A percentile compares a stretch with the other conserved stretches of the same genome.
These are phyloP conservation scores for Citrus inodora DNA, from an alignment of 345 rosid species.

Conservation along the genomic window DNA sequence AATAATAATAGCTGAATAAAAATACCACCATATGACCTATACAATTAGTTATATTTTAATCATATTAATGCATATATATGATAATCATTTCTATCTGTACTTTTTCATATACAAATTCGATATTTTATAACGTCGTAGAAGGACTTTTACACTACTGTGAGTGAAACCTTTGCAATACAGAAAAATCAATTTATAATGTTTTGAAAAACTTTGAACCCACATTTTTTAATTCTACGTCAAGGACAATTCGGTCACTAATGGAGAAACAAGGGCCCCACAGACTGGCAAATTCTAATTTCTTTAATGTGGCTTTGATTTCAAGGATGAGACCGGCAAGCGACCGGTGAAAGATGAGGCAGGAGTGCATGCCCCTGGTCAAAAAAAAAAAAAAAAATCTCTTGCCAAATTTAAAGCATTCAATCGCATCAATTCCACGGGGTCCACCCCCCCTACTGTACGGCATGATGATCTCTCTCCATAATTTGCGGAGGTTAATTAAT, in stretches of 20 bases:
- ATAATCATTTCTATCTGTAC: too few relatives aligned
- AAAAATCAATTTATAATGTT: too few relatives aligned
- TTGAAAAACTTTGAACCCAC: too few relatives aligned
- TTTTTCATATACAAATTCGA: too few relatives aligned
- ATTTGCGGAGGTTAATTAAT: conserved; percentile 15
- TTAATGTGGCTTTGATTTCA: background rate
- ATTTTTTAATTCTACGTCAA: too few relatives aligned
- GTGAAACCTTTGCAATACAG: too few relatives aligned
- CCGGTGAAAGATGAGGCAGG: background rate
- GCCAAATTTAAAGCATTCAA: background rate
- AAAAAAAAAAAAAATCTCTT: background rate
- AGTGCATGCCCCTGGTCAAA: background rate
- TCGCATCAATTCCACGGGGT: background rate
- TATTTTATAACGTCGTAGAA: too few relatives aligned
- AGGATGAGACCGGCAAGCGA: background rate
- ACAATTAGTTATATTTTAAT: too few relatives aligned
- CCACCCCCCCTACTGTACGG: background rate
- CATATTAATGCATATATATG: too few relatives aligned
- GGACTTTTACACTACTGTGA: too few relatives aligned
- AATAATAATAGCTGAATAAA: too few relatives aligned
- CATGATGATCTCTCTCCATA: background rate
- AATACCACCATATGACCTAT: too few relatives aligned
- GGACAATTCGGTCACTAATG: background rate
- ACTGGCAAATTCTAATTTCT: background rate
- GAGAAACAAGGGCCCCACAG: background rate